Evolutionary conservation across 2,329 filamentous ascomycete genomes (phyloP), one percentile per base, ranked within the genome.

Genomic region (Fusarium sp.): DNA sequence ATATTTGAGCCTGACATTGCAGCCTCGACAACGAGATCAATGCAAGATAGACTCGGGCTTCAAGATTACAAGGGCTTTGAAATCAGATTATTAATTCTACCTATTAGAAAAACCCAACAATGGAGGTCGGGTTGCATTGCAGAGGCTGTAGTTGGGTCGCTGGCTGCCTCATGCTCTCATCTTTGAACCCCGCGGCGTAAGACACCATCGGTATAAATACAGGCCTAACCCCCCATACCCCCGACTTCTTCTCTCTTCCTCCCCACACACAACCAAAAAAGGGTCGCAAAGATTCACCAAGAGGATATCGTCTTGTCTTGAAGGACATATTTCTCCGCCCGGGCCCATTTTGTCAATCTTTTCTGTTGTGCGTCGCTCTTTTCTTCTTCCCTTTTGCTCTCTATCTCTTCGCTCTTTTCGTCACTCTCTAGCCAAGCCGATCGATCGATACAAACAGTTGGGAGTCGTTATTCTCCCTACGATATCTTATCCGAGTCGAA

Each of bases 231-330:
- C 62, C 61, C 70, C 65, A 45, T 33, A 73, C 54, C 64, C 55
- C 52, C 55, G 60, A 49, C 50, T 27, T 65, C 56, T 64, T 78
- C 77, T 79, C 71, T 83, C 80, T 83, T 81, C 80, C 83, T 82
- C 81, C 83, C 84, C 86, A 87, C 86, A 86, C 86, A 82, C 84
- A 80, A 85, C 82, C 86, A 83, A 82, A 81, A 82, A 82, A 83
- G 86, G 87, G 87, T 86, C 86, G 87, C 88, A 89, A 89, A 89
- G 82, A 75, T 76, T 82, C 80, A 82, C 80, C 79, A 81, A 78
- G 82, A 83, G 84, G 85, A 83, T 85, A 83, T 86, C 84, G 85
- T 84, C 84, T 63, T 85, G 85, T 84, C 84, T 63, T 84, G 78
- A 71, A 53, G 80, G 80, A 73, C 76, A 79, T 81, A 79, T 82